Evolutionary conservation across 768 basidiomycete species (phyloP).

Genomic region (Lentinula edodes): DNA sequence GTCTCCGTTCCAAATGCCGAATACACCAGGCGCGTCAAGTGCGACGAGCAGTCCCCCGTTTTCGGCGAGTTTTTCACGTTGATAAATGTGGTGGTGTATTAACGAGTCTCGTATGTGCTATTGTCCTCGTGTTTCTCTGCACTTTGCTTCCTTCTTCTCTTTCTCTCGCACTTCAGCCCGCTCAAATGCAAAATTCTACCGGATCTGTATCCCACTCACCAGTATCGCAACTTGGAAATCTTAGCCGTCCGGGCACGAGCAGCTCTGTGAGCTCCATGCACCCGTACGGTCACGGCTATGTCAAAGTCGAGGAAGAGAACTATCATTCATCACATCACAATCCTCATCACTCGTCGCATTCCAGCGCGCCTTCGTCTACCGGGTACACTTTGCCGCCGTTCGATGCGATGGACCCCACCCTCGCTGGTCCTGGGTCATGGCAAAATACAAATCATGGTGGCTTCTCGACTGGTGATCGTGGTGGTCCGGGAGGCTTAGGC

Average conservation of each 20-base stretch:
- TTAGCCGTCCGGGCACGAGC: conserved; percentile 3
- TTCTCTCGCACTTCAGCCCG: conserved; percentile 40
- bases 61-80: conserved; percentile 73
- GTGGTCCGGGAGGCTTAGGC: conserved; percentile 3
- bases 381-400: conserved; percentile 1
- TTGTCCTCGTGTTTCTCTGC: conserved; percentile 30
- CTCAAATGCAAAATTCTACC: conserved; percentile 57
- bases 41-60: conserved; percentile 75
- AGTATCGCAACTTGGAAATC: neutral
- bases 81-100: conserved; percentile 44
- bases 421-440: neutral
- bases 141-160: neutral
- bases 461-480: neutral
- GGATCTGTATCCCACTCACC: conserved; percentile 3
- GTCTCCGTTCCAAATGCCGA: conserved; percentile 59
- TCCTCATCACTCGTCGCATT: neutral
- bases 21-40: conserved; percentile 69
- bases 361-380: neutral
- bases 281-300: conserved; percentile 2
- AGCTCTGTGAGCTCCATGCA: conserved; percentile 4
- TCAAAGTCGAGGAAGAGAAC: conserved; percentile 6
- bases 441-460: neutral
- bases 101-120: conserved; percentile 24
- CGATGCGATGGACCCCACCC: conserved; percentile 1
- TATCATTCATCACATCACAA: conserved; percentile 4